phyloP scores from a whole-genome alignment of 2,329 filamentous ascomycete species.

The Fusarium fujikuroi region DNA sequence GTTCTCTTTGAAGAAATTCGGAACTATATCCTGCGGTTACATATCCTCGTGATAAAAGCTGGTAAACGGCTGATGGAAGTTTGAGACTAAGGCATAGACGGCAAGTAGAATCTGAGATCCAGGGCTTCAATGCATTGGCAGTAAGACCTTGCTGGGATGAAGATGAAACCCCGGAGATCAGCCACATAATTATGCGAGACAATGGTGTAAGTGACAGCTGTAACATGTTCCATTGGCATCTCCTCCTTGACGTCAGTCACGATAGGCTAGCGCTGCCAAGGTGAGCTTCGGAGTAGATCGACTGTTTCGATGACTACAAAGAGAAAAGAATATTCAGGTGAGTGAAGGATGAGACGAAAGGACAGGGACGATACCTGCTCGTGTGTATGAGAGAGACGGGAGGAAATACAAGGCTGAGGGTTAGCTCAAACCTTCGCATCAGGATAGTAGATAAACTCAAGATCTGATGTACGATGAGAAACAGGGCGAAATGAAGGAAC shows the following conservation, averaged over 20 bases:
- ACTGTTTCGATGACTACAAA: slow-evolving; percentile 23
- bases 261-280: slow-evolving; percentile 3
- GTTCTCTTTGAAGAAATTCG: background rate
- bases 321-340: slow-evolving; percentile 13
- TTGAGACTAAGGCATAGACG: slow-evolving; percentile 7
- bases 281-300: background rate
- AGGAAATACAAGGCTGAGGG: slow-evolving; percentile 6
- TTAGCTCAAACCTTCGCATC: slow-evolving; percentile 3
- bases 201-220: slow-evolving; percentile 22
- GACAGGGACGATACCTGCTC: slow-evolving; percentile 22
- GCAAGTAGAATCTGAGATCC: slow-evolving; percentile 32
- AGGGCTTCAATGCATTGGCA: slow-evolving; percentile 14
- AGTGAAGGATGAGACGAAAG: slow-evolving; percentile 36
- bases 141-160: slow-evolving; percentile 30
- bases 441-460: slow-evolving; percentile 12
- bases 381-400: slow-evolving; percentile 27
- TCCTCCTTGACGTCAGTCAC: slow-evolving; percentile 12
- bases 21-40: slow-evolving; percentile 1
- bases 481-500: slow-evolving; percentile 4
- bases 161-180: slow-evolving; percentile 36
- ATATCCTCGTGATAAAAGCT: slow-evolving; percentile 1
- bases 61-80: slow-evolving; percentile 6
- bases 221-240: slow-evolving; percentile 7
- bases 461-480: slow-evolving; percentile 10
- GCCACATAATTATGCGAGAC: slow-evolving; percentile 35